These are phyloP conservation scores for Hemileccinum impolitum DNA, from an alignment of 768 basidiomycete species.

Conservation along the genomic window DNA sequence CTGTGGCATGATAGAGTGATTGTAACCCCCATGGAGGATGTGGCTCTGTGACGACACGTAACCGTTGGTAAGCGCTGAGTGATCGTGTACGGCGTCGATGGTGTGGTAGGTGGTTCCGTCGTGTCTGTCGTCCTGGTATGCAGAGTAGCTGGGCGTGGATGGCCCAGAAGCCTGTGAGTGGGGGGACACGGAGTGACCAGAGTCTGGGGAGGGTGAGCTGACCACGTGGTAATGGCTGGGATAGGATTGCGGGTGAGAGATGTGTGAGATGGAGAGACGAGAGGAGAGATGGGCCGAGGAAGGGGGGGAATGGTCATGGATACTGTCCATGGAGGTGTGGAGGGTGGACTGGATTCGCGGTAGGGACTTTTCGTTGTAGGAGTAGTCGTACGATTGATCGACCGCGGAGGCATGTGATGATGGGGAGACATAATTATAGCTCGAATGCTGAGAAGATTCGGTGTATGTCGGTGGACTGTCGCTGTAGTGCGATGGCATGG, in stretches of 20 bases:
- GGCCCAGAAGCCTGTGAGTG: conserved; percentile 33
- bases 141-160: conserved; percentile 37
- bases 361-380: conserved; percentile 30
- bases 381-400: conserved; percentile 29
- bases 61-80: conserved; percentile 26
- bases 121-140: conserved; percentile 44
- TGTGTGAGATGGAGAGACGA: conserved; percentile 59
- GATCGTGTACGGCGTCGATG: conserved; percentile 31
- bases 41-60: conserved; percentile 33
- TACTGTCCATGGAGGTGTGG: conserved; percentile 25
- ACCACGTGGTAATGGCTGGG: conserved; percentile 34
- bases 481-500: conserved; percentile 27
- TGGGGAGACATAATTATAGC: conserved; percentile 28
- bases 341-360: conserved; percentile 31
- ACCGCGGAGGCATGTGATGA: conserved; percentile 25
- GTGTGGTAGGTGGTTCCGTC: conserved; percentile 39
- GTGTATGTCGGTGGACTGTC: conserved; percentile 31
- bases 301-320: conserved; percentile 31
- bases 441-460: conserved; percentile 31
- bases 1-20: conserved; percentile 18
- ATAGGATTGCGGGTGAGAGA: conserved; percentile 52
- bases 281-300: conserved; percentile 35
- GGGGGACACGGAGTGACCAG: conserved; percentile 44
- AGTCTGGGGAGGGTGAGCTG: conserved; percentile 48
- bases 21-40: conserved; percentile 25